A percentile compares a stretch with the other conserved stretches of the same genome.
phyloP scores from a whole-genome alignment of 306 rosid genomes.

The Oemleria cerasiformis region DNA sequence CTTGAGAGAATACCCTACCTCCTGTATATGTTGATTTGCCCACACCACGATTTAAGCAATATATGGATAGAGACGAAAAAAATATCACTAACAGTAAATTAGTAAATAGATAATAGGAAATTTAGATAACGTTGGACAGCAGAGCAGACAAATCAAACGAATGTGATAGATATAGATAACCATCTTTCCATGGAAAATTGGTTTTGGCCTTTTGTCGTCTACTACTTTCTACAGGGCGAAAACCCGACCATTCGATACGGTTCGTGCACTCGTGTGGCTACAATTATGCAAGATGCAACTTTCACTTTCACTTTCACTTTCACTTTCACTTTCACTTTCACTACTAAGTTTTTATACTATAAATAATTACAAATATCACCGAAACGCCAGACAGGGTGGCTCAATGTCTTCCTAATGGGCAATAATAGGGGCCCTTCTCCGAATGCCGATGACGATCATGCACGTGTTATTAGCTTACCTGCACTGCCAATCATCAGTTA shows the following conservation, averaged over 20 bases:
- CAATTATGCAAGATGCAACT: conserved; percentile 8
- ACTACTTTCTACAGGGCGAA: conserved; percentile 2
- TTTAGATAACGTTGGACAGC: background rate
- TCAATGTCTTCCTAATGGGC: background rate
- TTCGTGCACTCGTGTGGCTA: background rate
- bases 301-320: conserved; percentile 6
- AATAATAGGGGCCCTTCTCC: background rate
- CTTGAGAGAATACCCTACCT: too few species aligned
- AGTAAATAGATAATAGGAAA: background rate
- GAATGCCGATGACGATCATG: too few species aligned
- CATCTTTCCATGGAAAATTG: background rate
- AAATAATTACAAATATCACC: conserved; percentile 14
- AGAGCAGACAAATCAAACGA: background rate
- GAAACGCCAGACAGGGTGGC: background rate
- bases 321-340: too few species aligned
- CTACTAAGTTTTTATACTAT: background rate
- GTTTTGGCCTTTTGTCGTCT: conserved; percentile 26
- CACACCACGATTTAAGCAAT: too few species aligned
- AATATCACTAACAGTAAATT: background rate
- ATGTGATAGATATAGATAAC: background rate
- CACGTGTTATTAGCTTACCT: too few species aligned
- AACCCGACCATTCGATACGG: conserved; percentile 18
- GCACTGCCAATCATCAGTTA: background rate
- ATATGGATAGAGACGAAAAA: too few species aligned
- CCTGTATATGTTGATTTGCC: too few species aligned